Percentiles rank a stretch among this genome's conserved stretches.
Evolutionary conservation across 176 grass and related monocot genomes (phyloP).

Genomic region (Eleusine indica): DNA sequence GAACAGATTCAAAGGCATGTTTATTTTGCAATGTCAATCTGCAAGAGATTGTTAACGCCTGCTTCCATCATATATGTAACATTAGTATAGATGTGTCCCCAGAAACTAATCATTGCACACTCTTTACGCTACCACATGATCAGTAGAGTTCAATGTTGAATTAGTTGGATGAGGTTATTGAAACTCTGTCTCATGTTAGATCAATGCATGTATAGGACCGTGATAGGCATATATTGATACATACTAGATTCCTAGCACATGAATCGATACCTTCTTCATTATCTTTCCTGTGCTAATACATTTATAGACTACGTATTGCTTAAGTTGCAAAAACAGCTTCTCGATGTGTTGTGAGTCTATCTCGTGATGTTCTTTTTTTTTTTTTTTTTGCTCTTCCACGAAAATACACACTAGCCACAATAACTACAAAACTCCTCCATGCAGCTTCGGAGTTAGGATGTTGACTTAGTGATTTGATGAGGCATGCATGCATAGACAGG

Average conservation of each 20-base stretch:
- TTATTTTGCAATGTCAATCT: not conserved
- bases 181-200: too few species aligned
- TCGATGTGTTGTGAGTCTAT: not conserved
- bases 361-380: not conserved
- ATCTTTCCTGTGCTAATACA: not conserved
- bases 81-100: not conserved
- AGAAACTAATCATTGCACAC: too few species aligned
- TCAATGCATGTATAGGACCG: not conserved
- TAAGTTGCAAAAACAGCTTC: not conserved
- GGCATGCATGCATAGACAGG: not conserved
- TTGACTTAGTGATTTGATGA: not conserved
- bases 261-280: not conserved
- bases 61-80: not conserved
- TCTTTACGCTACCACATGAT: too few species aligned
- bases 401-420: not conserved
- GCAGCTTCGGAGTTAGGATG: not conserved
- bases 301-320: not conserved
- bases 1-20: not conserved
- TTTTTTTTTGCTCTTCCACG: not conserved
- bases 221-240: not conserved
- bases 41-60: not conserved
- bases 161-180: too few species aligned
- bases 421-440: not conserved
- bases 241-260: not conserved
- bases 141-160: too few species aligned